Evolutionary conservation across 2,329 filamentous ascomycete species (phyloP).

Genomic region (Fusarium oxysporum): DNA sequence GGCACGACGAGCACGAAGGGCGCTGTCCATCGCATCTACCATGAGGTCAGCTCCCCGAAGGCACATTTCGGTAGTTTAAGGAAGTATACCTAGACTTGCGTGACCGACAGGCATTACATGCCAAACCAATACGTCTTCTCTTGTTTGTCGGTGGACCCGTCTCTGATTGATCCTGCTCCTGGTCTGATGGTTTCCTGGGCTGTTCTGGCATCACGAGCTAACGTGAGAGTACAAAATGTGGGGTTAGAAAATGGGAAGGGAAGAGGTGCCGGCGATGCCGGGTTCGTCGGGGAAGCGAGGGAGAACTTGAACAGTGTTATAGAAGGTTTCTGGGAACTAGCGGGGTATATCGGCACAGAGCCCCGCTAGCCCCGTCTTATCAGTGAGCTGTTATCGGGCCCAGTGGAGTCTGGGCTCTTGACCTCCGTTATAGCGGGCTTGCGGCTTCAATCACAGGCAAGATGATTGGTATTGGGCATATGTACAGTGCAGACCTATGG

Average conservation of each 20-base stretch:
- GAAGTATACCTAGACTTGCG: neutral
- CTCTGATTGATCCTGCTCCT: neutral
- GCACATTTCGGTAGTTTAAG: neutral
- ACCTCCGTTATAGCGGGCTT: neutral
- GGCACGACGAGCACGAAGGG: neutral
- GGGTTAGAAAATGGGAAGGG: neutral
- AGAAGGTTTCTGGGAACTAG: neutral
- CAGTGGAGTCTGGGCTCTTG: neutral
- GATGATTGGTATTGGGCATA: neutral
- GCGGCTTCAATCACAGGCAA: neutral
- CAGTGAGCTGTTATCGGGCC: neutral
- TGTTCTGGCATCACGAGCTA: neutral
- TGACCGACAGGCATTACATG: neutral
- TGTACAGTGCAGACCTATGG: too few species aligned
- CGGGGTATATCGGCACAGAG: neutral
- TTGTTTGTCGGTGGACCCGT: neutral
- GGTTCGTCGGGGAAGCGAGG: neutral
- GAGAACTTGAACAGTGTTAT: neutral
- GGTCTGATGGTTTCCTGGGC: neutral
- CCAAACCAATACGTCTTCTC: neutral
- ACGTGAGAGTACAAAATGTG: neutral
- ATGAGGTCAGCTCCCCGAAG: neutral
- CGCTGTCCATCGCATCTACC: neutral
- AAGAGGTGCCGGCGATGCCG: neutral
- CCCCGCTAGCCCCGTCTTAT: neutral